Percentiles rank a stretch among this genome's conserved stretches.
Conservation (phyloP, 306 rosid genomes). For the Dalbergia cochinchinensis region DNA sequence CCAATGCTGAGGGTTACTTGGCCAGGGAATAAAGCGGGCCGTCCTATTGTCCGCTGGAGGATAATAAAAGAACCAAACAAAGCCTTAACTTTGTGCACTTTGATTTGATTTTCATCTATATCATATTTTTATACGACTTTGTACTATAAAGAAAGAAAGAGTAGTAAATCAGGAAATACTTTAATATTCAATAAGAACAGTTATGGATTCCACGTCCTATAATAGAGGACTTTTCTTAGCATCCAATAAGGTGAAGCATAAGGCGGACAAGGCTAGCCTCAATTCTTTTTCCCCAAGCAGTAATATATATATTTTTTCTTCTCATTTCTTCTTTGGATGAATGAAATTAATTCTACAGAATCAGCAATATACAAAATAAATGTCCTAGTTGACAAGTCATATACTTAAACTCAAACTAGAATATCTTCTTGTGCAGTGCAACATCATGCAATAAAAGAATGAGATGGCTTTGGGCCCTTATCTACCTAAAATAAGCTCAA, state of each 20-base stretch:
- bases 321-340: slow-evolving; percentile 24
- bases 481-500: slow-evolving; percentile 47
- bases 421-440: slow-evolving; percentile 33
- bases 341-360: slow-evolving; percentile 27
- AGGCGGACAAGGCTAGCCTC: slow-evolving; percentile 37
- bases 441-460: slow-evolving; percentile 49
- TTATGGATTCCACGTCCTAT: slow-evolving; percentile 78
- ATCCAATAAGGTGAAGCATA: slow-evolving; percentile 52
- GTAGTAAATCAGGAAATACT: slow-evolving; percentile 28
- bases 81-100: slow-evolving; percentile 54
- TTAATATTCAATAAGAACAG: slow-evolving; percentile 40
- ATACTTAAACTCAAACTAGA: slow-evolving; percentile 32
- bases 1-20: slow-evolving; percentile 70
- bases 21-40: slow-evolving; percentile 63
- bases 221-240: slow-evolving; percentile 52
- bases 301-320: slow-evolving; percentile 5
- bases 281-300: slow-evolving; percentile 34
- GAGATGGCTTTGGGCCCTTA: slow-evolving; percentile 48
- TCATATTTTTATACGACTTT: slow-evolving; percentile 47
- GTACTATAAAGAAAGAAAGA: slow-evolving; percentile 27
- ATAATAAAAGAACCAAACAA: slow-evolving; percentile 63
- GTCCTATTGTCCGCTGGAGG: slow-evolving; percentile 64
- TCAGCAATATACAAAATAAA: slow-evolving; percentile 41
- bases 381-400: slow-evolving; percentile 44
- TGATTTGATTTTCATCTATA: slow-evolving; percentile 41